These are phyloP conservation scores for Ustilago nuda DNA, from an alignment of 1,284 basidiomycete species.

Conservation along the genomic window DNA sequence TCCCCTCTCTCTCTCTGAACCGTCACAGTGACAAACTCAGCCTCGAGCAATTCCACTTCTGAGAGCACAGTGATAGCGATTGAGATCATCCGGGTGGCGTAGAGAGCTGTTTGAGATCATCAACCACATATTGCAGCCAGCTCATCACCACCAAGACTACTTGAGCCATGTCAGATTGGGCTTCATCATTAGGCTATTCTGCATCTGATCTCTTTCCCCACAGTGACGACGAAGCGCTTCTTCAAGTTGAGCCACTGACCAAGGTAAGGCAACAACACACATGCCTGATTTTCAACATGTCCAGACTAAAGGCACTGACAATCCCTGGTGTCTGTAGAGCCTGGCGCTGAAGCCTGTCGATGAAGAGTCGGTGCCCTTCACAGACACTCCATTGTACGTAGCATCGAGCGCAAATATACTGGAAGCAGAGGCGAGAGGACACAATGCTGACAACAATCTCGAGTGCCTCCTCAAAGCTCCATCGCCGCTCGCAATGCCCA, in stretches of 20 bases:
- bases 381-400: conserved; percentile 49
- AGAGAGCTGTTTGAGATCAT: background rate
- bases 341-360: conserved; percentile 3
- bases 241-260: background rate
- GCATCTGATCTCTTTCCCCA: conserved; percentile 22
- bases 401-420: background rate
- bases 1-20: background rate
- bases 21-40: background rate
- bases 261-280: conserved; percentile 11
- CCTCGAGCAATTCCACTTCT: background rate
- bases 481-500: conserved; percentile 48
- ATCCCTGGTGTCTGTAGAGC: background rate
- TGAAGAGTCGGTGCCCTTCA: conserved; percentile 36
- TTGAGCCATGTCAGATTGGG: conserved; percentile 40
- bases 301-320: conserved; percentile 5
- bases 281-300: background rate
- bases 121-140: background rate
- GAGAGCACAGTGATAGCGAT: background rate
- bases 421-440: background rate
- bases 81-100: background rate
- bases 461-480: conserved; percentile 16
- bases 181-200: conserved; percentile 25
- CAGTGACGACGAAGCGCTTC: conserved; percentile 12
- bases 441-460: background rate
- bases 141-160: background rate